phyloP scores from a whole-genome alignment of 176 grass and related monocot genomes.

The Bonia amplexicaulis region DNA sequence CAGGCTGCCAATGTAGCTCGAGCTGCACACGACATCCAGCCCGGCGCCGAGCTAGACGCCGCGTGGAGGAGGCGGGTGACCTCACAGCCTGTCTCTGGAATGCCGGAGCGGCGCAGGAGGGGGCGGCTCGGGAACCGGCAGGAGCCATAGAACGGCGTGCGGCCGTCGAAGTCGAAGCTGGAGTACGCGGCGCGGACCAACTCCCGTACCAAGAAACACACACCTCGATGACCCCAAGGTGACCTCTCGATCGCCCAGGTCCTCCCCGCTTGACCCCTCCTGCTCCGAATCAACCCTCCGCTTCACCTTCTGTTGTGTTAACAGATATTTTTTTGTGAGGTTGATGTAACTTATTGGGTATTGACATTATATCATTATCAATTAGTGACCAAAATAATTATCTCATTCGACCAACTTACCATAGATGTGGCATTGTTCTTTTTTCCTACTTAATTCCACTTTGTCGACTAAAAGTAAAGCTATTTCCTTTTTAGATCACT shows the following conservation, averaged over 20 bases:
- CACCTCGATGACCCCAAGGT: neutral
- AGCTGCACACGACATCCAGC: constrained; percentile 30
- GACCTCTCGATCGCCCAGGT: neutral
- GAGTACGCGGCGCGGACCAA: constrained; percentile 41
- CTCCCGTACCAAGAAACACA: constrained; percentile 35
- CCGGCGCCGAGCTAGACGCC: constrained; percentile 8
- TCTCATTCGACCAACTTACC: neutral
- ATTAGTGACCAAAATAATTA: constrained; percentile 9
- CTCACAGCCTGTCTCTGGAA: constrained; percentile 25
- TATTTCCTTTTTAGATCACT: constrained; percentile 68
- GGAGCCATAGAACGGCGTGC: constrained; percentile 23
- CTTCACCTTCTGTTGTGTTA: neutral
- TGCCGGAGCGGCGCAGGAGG: constrained; percentile 28
- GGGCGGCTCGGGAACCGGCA: constrained; percentile 40
- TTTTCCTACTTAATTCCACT: neutral
- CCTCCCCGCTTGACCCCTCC: neutral
- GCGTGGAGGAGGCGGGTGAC: constrained; percentile 46
- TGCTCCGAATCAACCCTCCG: neutral
- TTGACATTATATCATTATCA: neutral
- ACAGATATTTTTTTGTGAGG: neutral
- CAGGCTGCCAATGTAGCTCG: constrained; percentile 54
- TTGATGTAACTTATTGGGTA: neutral
- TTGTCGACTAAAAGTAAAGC: neutral
- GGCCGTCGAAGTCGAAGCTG: constrained; percentile 38
- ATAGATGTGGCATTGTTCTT: neutral